Percentiles rank a stretch among this genome's conserved stretches.
These are phyloP conservation scores for Fusarium hainanense DNA, from an alignment of 2,329 filamentous ascomycete genomes.

Conservation along the genomic window DNA sequence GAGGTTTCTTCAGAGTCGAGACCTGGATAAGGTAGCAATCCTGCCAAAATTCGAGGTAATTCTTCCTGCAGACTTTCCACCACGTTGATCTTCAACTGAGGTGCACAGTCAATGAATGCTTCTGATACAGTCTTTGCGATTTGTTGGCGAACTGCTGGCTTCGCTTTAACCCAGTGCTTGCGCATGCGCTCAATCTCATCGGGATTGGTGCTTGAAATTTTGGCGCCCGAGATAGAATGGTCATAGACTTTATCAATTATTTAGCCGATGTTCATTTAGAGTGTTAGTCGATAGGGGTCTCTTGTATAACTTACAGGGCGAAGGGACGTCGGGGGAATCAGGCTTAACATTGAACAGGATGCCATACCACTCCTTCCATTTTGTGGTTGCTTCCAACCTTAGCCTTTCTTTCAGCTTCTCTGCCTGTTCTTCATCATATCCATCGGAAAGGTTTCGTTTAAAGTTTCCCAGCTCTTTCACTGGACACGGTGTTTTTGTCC, in stretches of 20 bases:
- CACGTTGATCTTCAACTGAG: constrained; percentile 15
- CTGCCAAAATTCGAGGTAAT: constrained; percentile 13
- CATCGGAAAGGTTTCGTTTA: constrained; percentile 30
- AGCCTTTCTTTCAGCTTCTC: constrained; percentile 31
- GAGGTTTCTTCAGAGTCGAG: constrained; percentile 29
- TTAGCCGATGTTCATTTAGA: background rate
- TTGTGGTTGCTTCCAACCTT: constrained; percentile 11
- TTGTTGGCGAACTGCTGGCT: constrained; percentile 16
- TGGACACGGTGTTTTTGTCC: constrained; percentile 27
- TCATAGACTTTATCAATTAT: constrained; percentile 16
- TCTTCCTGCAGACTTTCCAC: constrained; percentile 23
- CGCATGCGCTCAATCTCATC: constrained; percentile 12
- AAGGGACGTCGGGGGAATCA: constrained; percentile 36
- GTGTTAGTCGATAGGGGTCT: background rate
- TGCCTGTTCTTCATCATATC: constrained; percentile 42
- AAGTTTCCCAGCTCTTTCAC: constrained; percentile 31
- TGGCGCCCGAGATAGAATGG: background rate
- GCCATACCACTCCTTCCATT: constrained; percentile 39
- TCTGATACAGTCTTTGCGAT: constrained; percentile 15
- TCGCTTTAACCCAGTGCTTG: constrained; percentile 18
- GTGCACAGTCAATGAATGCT: constrained; percentile 10
- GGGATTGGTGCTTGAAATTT: background rate
- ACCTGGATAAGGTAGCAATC: constrained; percentile 18
- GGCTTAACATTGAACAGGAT: constrained; percentile 31
- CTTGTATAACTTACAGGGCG: constrained; percentile 39